Base-by-base conservation (phyloP, 2,329 filamentous ascomycete genomes). In the Dryadomyces quercus-mongolicae region DNA sequence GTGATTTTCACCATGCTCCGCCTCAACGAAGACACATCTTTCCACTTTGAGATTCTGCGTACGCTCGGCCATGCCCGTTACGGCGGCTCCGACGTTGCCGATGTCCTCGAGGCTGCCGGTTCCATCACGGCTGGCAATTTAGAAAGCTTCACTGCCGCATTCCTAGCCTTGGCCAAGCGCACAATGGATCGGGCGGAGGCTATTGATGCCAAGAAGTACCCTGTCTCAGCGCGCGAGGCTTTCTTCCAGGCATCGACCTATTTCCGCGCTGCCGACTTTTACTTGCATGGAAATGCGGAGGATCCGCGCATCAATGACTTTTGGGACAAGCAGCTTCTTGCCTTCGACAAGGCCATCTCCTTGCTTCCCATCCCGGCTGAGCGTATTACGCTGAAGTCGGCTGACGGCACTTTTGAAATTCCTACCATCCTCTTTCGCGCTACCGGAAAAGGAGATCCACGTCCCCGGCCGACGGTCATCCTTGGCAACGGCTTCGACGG, bases 251-350 rank as follows among this genome's bases (percentile, higher is more conserved):
- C 70, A 2, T 58, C 72, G 0, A 66, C 61, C 1, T 75, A 75
- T 60, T 74, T 68, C 58, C 68, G 72, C 21, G 53, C 60, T 0
- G 68, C 73, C 9, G 68, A 70, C 56, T 71, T 72, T 57, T 75
- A 66, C 58, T 62, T 73, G 10, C 67, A 70, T 50, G 65, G 63
- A 1, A 69, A 75, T 60, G 64, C 62, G 64, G 63, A 53, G 13
- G 68, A 75, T 51, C 68, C 71, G 3, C 66, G 68, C 5, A 70
- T 74, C 54, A 62, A 65, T 49, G 60, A 54, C 0, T 52, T 70
- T 0, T 74, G 71, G 70, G 57, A 62, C 4, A 59, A 66, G 48
- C 67, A 70, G 53, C 60, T 60, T 0, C 55, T 56, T 2, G 66
- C 65, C 13, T 76, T 72, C 53, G 58, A 74, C 60, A 65, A 65